Evolutionary conservation across 306 rosid genomes (phyloP).

Genomic region (Castanea sativa): DNA sequence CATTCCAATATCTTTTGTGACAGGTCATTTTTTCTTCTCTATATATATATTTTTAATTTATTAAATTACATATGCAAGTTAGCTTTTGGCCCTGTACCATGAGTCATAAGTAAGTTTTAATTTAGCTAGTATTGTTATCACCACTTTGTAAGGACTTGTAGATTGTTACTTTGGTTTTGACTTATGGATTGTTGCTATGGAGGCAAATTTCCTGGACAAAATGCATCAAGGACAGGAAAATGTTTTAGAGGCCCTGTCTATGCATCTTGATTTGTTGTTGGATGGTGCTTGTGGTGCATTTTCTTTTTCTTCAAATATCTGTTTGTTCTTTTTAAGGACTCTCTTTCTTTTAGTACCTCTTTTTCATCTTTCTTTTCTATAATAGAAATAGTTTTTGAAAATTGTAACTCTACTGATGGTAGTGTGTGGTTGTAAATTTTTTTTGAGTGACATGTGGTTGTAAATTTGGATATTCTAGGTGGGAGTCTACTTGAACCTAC

Average conservation of each 20-base stretch:
- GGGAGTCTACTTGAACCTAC: background rate
- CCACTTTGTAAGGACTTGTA: background rate
- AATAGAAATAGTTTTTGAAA: background rate
- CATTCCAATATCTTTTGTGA: background rate
- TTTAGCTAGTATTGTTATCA: background rate
- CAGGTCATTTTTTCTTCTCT: no score
- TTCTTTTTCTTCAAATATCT: background rate
- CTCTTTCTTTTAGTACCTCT: background rate
- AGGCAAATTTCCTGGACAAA: background rate
- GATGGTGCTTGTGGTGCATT: background rate
- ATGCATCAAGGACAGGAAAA: background rate
- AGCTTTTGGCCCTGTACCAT: no score
- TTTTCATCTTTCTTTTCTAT: background rate
- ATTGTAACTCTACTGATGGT: background rate
- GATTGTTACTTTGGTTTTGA: background rate
- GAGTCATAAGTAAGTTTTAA: no score
- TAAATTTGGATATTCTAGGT: background rate
- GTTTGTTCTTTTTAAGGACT: background rate
- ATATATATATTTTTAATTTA: no score
- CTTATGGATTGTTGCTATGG: background rate
- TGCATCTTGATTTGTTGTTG: background rate
- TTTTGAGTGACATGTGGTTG: background rate
- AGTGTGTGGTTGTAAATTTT: background rate
- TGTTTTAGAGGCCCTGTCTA: background rate
- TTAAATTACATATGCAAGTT: no score